These are phyloP conservation scores for Tylopilus subfusipes DNA, from an alignment of 768 basidiomycete species.

Conservation along the genomic window DNA sequence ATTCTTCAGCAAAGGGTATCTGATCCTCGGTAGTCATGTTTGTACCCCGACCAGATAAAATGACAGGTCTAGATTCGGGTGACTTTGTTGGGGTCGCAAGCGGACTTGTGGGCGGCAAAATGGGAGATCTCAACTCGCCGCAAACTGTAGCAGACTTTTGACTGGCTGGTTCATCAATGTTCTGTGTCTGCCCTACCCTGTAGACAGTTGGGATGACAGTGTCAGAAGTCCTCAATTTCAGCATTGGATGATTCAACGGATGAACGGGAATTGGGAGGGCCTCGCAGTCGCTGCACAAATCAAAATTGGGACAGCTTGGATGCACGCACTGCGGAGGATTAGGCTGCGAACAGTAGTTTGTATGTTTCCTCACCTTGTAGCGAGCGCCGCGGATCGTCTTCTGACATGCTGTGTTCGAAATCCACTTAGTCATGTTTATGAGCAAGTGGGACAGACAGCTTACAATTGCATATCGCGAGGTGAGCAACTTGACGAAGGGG, in stretches of 20 bases:
- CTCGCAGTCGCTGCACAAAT: conserved; percentile 77
- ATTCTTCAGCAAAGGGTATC: conserved; percentile 15
- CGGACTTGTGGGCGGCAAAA: background rate
- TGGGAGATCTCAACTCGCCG: background rate
- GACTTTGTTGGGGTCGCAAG: background rate
- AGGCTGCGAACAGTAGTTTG: background rate
- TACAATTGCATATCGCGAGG: conserved; percentile 58
- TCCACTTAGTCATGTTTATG: background rate
- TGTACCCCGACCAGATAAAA: background rate
- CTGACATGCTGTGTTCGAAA: conserved; percentile 38
- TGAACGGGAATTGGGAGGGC: conserved; percentile 76
- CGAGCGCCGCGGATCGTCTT: conserved; percentile 57
- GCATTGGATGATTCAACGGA: conserved; percentile 62
- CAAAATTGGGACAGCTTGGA: conserved; percentile 71
- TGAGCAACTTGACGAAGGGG: conserved; percentile 35
- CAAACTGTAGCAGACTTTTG: background rate
- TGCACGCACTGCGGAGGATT: conserved; percentile 68
- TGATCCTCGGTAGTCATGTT: background rate
- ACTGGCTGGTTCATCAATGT: background rate
- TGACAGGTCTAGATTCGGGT: background rate
- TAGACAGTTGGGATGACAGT: conserved; percentile 46
- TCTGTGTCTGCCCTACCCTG: conserved; percentile 21
- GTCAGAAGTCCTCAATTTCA: conserved; percentile 64
- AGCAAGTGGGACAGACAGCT: conserved; percentile 1
- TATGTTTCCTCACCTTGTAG: conserved; percentile 55